These are phyloP conservation scores for Yarrowia hollandica DNA, from an alignment of 805 yeast genomes.

Conservation along the genomic window DNA sequence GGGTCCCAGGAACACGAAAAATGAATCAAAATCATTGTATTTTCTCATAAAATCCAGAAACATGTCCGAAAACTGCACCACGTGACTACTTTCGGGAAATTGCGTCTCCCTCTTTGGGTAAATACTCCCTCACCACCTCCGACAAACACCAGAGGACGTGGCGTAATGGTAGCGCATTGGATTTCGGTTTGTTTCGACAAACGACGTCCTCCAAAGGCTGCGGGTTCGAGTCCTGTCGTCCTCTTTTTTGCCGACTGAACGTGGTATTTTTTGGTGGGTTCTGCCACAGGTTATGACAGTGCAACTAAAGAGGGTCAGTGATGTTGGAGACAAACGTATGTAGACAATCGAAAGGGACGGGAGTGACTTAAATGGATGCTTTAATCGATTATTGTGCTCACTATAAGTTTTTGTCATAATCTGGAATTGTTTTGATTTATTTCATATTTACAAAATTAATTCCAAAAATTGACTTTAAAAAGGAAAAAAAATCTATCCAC, in stretches of 20 bases:
- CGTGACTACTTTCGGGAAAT: too few relatives aligned
- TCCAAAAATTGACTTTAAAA: too few relatives aligned
- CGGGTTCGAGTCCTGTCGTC: conserved; percentile 20
- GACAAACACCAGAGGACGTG: not conserved
- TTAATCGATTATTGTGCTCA: too few relatives aligned
- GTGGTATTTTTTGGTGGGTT: not conserved
- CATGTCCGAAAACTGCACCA: too few relatives aligned
- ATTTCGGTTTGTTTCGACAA: not conserved
- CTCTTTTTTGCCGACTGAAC: not conserved
- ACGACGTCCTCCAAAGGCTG: conserved; percentile 18
- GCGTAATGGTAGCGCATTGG: conserved; percentile 21
- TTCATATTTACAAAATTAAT: too few relatives aligned
- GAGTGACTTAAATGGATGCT: not conserved
- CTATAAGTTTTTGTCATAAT: too few relatives aligned
- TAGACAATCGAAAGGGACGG: not conserved
- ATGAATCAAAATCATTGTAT: too few relatives aligned
- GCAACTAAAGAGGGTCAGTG: not conserved
- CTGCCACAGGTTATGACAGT: not conserved
- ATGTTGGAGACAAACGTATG: not conserved
- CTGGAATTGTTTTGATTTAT: too few relatives aligned
- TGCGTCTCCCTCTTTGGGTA: too few relatives aligned
- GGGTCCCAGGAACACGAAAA: too few relatives aligned
- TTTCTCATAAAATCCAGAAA: too few relatives aligned
- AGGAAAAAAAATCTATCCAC: too few relatives aligned
- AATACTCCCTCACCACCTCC: not conserved